phyloP scores from a whole-genome alignment of 192 early-diverging fungal genomes.

The Coemansia sp. region DNA sequence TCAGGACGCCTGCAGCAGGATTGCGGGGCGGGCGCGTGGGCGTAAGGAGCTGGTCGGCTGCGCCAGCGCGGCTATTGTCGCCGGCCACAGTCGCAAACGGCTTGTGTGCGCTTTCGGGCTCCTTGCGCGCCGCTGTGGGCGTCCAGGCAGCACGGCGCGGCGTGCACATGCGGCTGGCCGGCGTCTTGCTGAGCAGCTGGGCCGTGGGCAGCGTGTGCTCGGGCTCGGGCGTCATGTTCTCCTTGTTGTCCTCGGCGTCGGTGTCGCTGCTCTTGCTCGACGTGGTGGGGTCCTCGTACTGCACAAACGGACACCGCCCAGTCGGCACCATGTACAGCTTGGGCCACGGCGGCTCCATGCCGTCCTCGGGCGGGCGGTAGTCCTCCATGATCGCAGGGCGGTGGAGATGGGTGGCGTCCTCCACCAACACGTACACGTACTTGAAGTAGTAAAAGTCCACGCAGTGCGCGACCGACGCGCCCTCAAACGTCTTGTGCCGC shows the following conservation, averaged over 20 bases:
- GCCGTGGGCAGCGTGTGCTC: slow-evolving; percentile 32
- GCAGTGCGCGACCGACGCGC: slow-evolving; percentile 33
- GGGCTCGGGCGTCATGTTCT: slow-evolving; percentile 49
- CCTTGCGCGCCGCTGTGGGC: neutral
- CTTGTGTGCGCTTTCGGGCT: neutral
- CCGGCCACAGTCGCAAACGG: neutral
- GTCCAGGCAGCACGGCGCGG: slow-evolving; percentile 26
- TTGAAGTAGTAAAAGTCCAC: slow-evolving; percentile 54
- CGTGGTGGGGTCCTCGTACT: slow-evolving; percentile 53
- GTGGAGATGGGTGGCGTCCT: slow-evolving; percentile 44
- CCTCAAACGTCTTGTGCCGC: slow-evolving; percentile 45
- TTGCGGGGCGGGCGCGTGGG: slow-evolving; percentile 35
- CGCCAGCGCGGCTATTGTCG: neutral
- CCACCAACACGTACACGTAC: slow-evolving; percentile 49
- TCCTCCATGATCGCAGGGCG: slow-evolving; percentile 52
- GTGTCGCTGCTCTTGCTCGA: slow-evolving; percentile 53
- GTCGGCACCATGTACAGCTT: slow-evolving; percentile 55
- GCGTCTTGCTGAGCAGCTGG: slow-evolving; percentile 42
- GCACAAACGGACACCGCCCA: slow-evolving; percentile 55
- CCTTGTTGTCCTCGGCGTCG: slow-evolving; percentile 44
- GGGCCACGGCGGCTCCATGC: slow-evolving; percentile 52
- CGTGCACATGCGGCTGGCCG: slow-evolving; percentile 30
- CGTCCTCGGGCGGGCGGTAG: slow-evolving; percentile 41
- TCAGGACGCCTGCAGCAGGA: neutral
- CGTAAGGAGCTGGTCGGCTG: slow-evolving; percentile 16